Evolutionary conservation across 371 early-diverging fungal genomes (phyloP), one percentile per base, ranked within the genome.

Genomic region (Mucor ambiguus): DNA sequence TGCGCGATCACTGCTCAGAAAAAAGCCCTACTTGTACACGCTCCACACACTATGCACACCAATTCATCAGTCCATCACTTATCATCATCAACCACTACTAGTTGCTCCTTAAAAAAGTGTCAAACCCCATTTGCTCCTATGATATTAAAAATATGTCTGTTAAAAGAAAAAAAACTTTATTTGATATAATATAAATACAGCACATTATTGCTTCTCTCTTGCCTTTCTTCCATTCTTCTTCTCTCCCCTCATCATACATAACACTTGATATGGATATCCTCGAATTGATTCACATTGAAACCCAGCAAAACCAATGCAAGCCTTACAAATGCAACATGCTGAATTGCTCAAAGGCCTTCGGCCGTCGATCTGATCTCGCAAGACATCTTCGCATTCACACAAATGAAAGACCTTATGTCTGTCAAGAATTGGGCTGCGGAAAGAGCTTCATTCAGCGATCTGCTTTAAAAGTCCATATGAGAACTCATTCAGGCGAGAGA

Each of bases 361-460:
- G 88, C 11, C 64, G 74, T 46, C 74, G 88, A 63, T 89, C 90
- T 55, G 91, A 91, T 66, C 82, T 91, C 20, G 81, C 84, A 32
- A 80, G 91, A 60, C 91, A 91, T 78, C 74, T 73, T 5, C 81
- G 91, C 41, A 91, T 91, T 61, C 91, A 91, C 69, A 89, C 89
- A 24, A 87, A 88, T 62, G 89, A 88, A 66, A 71, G 84, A 73
- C 89, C 90, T 6, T 89, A 85, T 73, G 72, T 75, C 29, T 89
- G 91, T 73, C 64, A 64, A 18, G 85, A 82, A 58, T 64, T 66
- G n/a, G 81, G 77, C 35, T 91, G 91, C 70, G 79, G 81, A 59
- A 91, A 91, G 75, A 82, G 86, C 54, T 91, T 91, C 61, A 87
- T 90, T 70, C 91, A 90, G 59, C 77, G 87, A 29, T 91, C 91